A percentile compares a stretch with the other conserved stretches of the same genome.
Evolutionary conservation across 495 filamentous ascomycete species (phyloP).

Genomic region (Aspergillus incahuasiensis): DNA sequence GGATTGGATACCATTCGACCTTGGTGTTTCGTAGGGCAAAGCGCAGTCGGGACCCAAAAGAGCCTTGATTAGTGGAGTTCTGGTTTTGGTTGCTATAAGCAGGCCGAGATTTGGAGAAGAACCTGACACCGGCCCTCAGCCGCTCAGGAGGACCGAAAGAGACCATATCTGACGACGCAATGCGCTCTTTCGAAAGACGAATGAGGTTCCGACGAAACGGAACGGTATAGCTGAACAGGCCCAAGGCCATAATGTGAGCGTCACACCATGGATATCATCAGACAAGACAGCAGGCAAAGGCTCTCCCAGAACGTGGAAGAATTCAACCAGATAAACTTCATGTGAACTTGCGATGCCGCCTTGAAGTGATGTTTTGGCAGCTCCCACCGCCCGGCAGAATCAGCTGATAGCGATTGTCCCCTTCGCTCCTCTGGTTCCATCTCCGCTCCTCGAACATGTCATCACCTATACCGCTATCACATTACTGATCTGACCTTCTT

Average conservation of each 20-base stretch:
- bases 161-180: constrained; percentile 35
- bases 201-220: constrained; percentile 27
- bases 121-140: constrained; percentile 30
- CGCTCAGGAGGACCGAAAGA: constrained; percentile 40
- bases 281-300: background rate
- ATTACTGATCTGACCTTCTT: background rate
- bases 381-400: constrained; percentile 29
- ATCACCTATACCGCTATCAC: background rate
- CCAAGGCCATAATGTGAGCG: constrained; percentile 35
- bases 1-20: constrained; percentile 94
- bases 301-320: background rate
- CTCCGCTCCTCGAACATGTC: background rate
- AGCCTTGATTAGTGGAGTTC: constrained; percentile 41
- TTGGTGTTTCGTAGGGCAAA: constrained; percentile 67
- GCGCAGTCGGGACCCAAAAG: constrained; percentile 59
- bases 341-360: background rate
- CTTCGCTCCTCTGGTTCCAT: background rate
- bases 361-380: constrained; percentile 10
- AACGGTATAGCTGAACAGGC: constrained; percentile 29
- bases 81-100: constrained; percentile 30
- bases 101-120: constrained; percentile 39
- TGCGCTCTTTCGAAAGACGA: constrained; percentile 24
- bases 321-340: constrained; percentile 1
- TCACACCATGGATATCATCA: constrained; percentile 28
- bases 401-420: background rate